phyloP scores from a whole-genome alignment of 768 basidiomycete genomes.

The Dentipellis sp. region DNA sequence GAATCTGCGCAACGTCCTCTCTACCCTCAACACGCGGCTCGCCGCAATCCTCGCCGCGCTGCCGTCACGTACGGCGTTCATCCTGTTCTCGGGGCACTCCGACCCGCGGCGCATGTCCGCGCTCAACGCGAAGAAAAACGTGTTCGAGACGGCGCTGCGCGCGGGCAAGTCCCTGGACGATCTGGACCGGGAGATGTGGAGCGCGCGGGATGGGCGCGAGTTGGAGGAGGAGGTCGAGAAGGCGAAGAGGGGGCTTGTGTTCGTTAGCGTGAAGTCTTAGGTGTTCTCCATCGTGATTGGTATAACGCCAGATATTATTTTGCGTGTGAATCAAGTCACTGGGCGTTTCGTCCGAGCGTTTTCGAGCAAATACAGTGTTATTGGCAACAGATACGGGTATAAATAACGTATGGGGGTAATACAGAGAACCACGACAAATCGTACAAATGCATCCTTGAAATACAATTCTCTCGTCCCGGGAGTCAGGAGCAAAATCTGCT shows the following conservation, averaged over 20 bases:
- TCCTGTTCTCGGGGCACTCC: constrained; percentile 84
- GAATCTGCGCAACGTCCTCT: constrained; percentile 26
- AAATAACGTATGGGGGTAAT: no score
- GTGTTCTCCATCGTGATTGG: neutral
- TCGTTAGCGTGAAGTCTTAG: constrained; percentile 51
- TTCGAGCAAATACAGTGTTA: no score
- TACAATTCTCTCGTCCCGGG: no score
- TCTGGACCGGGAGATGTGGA: constrained; percentile 58
- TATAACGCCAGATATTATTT: no score
- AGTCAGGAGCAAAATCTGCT: no score
- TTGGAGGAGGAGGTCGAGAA: constrained; percentile 75
- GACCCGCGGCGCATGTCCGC: constrained; percentile 77
- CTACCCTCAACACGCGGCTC: constrained; percentile 53
- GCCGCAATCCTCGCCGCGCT: constrained; percentile 53
- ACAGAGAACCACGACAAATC: no score
- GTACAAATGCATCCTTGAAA: no score
- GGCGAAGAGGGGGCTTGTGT: constrained; percentile 76
- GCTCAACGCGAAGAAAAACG: constrained; percentile 57
- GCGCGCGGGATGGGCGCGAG: constrained; percentile 61
- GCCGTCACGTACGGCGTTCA: constrained; percentile 70
- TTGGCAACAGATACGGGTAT: no score
- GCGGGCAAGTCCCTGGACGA: constrained; percentile 49
- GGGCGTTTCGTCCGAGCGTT: no score
- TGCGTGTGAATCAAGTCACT: no score
- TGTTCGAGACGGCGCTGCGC: constrained; percentile 62